Base-by-base conservation (phyloP, 1,284 basidiomycete species). In the Paramarasmius palmivorus region DNA sequence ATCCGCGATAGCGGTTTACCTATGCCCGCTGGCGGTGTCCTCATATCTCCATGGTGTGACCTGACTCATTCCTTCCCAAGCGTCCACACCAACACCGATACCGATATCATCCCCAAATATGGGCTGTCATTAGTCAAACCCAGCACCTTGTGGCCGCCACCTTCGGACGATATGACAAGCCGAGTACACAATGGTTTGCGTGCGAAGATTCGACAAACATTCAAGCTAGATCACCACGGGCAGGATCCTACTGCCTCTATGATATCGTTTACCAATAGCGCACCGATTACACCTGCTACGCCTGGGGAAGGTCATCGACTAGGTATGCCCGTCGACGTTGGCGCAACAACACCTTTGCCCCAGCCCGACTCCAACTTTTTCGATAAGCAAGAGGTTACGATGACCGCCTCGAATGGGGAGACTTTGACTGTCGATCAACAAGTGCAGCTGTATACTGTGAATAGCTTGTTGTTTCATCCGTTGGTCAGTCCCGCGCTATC, bases 51-150 rank as follows among this genome's bases (percentile, higher is more conserved):
- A 0, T 96, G 92, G 93, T 92, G 90, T 67, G 95, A 98, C 68
- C 71, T 98, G 47, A 95, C 93, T 0, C 96, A 99, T 68, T 95
- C 91, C 0, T 98, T 98, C 68, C 92, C 93, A 0, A 95, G 92
- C 55, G 82, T 97, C 42, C 79, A 92, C 63, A 75, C 80, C 46
- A 98, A 98, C 67, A 94, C 92, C 0, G 79, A 83, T 5, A 95
- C 90, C 53, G 90, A 94, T 63, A 77, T 95, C 45, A 82, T 95
- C 49, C 86, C 86, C 3, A 63, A 70, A 17, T 84, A 80, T 59
- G 88, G 86, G 2, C 68, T 92, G 3, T 86, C 84, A 2, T 71
- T 86, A 44, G 84, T 93, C 72, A 95, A 93, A 66, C 94, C 94
- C 0, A 94, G 90, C 44, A 82, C 86, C 1, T 74, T 97, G 6